These are phyloP conservation scores for Solanum rostratum DNA, from an alignment of 257 asterid genomes.

Conservation along the genomic window DNA sequence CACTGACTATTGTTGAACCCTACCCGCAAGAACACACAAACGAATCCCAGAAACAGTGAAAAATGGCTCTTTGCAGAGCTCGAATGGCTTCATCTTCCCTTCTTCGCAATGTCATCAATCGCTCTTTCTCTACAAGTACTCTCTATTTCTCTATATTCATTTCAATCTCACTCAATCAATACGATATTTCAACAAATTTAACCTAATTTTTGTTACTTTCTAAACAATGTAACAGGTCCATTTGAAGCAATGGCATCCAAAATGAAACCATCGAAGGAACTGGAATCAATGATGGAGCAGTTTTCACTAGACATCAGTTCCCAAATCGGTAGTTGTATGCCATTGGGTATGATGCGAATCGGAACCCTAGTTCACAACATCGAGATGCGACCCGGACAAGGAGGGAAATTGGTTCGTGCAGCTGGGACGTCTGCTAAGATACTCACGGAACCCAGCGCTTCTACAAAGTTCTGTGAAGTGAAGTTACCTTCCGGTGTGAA, in stretches of 20 bases:
- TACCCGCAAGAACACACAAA: no score
- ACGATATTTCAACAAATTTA: background rate
- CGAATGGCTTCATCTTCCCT: background rate
- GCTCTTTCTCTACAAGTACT: background rate
- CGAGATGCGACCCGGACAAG: slow-evolving; percentile 91
- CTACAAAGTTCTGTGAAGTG: slow-evolving; percentile 56
- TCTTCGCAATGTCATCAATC: background rate
- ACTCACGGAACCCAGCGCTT: slow-evolving; percentile 60
- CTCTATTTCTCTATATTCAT: background rate
- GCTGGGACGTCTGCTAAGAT: slow-evolving; percentile 66
- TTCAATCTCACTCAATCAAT: background rate
- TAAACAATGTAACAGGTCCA: background rate
- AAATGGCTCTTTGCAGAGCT: background rate
- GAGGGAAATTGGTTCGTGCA: slow-evolving; percentile 64
- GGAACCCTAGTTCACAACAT: slow-evolving; percentile 70
- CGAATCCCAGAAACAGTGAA: background rate
- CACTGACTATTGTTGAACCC: no score
- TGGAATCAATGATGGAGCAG: slow-evolving; percentile 26
- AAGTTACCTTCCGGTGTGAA: slow-evolving; percentile 64
- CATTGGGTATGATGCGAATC: slow-evolving; percentile 49
- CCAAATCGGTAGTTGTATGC: slow-evolving; percentile 53
- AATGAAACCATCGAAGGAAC: background rate
- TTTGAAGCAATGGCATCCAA: background rate
- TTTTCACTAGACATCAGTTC: slow-evolving; percentile 44
- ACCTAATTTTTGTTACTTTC: background rate